Conservation (phyloP, 2,329 filamentous ascomycete genomes). For the Daldinia sp. region DNA sequence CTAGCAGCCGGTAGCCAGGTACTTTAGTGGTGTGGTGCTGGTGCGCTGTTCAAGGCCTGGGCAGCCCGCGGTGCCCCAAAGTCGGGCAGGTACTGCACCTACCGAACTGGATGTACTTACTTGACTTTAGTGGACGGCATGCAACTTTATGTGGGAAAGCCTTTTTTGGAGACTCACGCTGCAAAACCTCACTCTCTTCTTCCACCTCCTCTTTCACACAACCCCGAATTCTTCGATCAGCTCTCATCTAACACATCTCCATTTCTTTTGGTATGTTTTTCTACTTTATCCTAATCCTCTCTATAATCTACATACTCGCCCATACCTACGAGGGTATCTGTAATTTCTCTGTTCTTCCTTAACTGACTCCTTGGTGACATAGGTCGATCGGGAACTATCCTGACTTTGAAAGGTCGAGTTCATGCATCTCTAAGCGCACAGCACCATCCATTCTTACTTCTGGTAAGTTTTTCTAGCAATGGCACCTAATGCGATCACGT, state of each 20-base stretch:
- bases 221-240: constrained; percentile 41
- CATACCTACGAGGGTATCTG: constrained; percentile 5
- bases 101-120: constrained; percentile 13
- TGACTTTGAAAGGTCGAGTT: constrained; percentile 49
- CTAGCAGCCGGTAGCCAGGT: constrained; percentile 31
- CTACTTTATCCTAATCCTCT: constrained; percentile 40
- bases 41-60: constrained; percentile 33
- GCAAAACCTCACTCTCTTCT: constrained; percentile 53
- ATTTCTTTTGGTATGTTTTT: constrained; percentile 45
- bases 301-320: constrained; percentile 11
- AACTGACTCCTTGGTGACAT: constrained; percentile 34
- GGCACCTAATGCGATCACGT: constrained; percentile 54
- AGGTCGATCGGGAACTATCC: constrained; percentile 48
- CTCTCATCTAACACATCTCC: constrained; percentile 46
- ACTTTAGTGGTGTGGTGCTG: constrained; percentile 31
- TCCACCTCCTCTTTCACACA: constrained; percentile 52
- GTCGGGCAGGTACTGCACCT: constrained; percentile 33
- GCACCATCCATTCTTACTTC: constrained; percentile 50
- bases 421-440: constrained; percentile 51
- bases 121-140: constrained; percentile 39
- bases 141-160: constrained; percentile 47
- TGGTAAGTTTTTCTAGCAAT: constrained; percentile 55
- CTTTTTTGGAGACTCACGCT: constrained; percentile 49
- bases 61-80: constrained; percentile 15
- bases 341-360: constrained; percentile 19